Base-by-base conservation (phyloP, 495 filamentous ascomycete species). In the Daldinia concentrica region DNA sequence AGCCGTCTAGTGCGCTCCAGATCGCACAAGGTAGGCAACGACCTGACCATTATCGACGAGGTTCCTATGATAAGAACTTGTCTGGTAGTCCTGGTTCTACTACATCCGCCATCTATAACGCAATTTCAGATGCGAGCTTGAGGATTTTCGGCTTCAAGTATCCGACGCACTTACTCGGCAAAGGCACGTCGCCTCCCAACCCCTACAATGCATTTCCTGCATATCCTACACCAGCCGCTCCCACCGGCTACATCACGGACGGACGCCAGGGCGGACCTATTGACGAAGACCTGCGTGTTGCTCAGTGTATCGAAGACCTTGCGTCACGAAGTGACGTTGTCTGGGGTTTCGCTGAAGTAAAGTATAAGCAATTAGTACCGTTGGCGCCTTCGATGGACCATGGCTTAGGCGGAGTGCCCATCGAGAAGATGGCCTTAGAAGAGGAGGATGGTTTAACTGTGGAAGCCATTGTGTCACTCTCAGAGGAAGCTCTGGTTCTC, bases 331-430 rank as follows among this genome's bases (percentile, higher is more conserved):
- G 93, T 70, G 94, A 99, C 76, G 94, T 98, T 32, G 93, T 99
- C 1, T 98, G 92, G 77, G 93, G 93, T 22, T 98, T 98, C 80
- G 95, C 95, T 9, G 95, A 98, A 79, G 94, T 99, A 67, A 99
- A 99, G 80, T 98, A 95, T 82, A 95, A 95, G 79, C 95, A 99
- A 76, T 86, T 99, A 34, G 87, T 98, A 12, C 95, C 95, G 5
- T 78, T 95, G 26, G 89, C 92, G 5, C 95, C 95, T 14, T 93
- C 91, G 0, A 88, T 87, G 70, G 88, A 90, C 52, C 86, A 88
- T 69, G 89, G 89, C 9, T 85, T 93, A 26, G 89, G 91, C 24
- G 87, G 91, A 6, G 41, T 81, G 15, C 74, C 78, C 1, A 76
- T 76, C 29, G 81, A 85, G 19, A 86, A 83, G 70, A 81, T 86